phyloP scores from a whole-genome alignment of 2,329 filamentous ascomycete species.

The Pseudogymnoascus sp. region DNA sequence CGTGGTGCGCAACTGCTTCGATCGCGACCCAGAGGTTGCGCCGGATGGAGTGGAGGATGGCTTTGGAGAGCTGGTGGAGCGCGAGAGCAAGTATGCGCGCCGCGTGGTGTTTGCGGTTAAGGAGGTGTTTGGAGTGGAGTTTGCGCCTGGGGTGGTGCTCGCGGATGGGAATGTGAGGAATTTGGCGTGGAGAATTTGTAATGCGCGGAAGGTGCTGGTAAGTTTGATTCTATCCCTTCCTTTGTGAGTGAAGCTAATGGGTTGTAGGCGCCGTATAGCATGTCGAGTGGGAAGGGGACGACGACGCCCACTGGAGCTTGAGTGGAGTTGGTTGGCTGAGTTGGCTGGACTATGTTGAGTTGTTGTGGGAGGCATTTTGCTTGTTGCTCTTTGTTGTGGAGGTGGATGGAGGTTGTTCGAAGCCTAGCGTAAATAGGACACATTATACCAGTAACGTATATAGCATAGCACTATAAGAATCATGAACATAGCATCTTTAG shows the following conservation, averaged over 20 bases:
- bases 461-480: constrained; percentile 6
- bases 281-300: constrained; percentile 27
- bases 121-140: constrained; percentile 96
- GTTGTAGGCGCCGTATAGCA: constrained; percentile 19
- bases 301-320: constrained; percentile 19
- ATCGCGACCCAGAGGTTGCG: constrained; percentile 84
- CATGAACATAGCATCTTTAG: constrained; percentile 1
- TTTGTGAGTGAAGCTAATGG: neutral
- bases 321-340: neutral
- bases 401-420: neutral
- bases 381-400: neutral
- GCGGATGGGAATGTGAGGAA: constrained; percentile 88
- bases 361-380: constrained; percentile 2
- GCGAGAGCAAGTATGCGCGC: constrained; percentile 81
- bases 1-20: constrained; percentile 84
- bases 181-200: constrained; percentile 88
- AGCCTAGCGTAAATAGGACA: constrained; percentile 4
- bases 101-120: constrained; percentile 89
- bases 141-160: constrained; percentile 83
- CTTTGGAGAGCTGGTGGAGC: constrained; percentile 78
- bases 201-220: constrained; percentile 90
- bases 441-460: constrained; percentile 7
- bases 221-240: constrained; percentile 31
- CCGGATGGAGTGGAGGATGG: constrained; percentile 69
- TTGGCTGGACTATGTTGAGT: neutral